phyloP scores from a whole-genome alignment of 352 stramenopile species.

The Phytopythium aichiense region DNA sequence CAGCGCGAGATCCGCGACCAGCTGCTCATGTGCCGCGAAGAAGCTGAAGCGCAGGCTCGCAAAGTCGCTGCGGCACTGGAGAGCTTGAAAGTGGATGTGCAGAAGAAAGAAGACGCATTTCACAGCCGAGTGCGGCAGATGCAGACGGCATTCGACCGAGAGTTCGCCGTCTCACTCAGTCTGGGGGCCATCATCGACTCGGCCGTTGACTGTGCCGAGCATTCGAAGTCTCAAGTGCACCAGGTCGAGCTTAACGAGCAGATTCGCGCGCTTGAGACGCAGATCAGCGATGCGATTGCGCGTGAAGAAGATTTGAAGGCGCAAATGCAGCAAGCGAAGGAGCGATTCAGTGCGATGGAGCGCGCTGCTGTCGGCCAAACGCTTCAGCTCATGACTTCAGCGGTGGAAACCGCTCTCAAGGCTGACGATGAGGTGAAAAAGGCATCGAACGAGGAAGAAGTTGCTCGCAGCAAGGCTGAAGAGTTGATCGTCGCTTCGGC shows the following conservation, averaged over 20 bases:
- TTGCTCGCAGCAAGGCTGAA: no score
- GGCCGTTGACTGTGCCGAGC: slow-evolving; percentile 41
- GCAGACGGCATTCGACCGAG: slow-evolving; percentile 7
- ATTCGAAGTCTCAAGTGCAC: slow-evolving; percentile 10
- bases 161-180: slow-evolving; percentile 16
- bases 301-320: slow-evolving; percentile 33
- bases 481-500: background rate
- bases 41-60: slow-evolving; percentile 20
- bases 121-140: slow-evolving; percentile 9
- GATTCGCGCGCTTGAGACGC: slow-evolving; percentile 26
- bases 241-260: slow-evolving; percentile 26
- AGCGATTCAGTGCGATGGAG: slow-evolving; percentile 33
- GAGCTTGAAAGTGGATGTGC: slow-evolving; percentile 11
- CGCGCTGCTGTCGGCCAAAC: slow-evolving; percentile 34
- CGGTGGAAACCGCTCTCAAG: slow-evolving; percentile 18
- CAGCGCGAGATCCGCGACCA: slow-evolving; percentile 22
- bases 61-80: background rate
- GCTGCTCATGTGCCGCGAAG: slow-evolving; percentile 40
- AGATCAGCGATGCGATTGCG: slow-evolving; percentile 16
- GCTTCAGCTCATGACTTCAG: slow-evolving; percentile 36
- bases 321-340: slow-evolving; percentile 19
- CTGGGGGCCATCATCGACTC: slow-evolving; percentile 39
- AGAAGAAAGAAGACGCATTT: slow-evolving; percentile 20
- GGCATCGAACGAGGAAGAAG: background rate
- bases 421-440: background rate